Evolutionary conservation across 768 basidiomycete genomes (phyloP).

Genomic region (Neoboletus subvelutipes): DNA sequence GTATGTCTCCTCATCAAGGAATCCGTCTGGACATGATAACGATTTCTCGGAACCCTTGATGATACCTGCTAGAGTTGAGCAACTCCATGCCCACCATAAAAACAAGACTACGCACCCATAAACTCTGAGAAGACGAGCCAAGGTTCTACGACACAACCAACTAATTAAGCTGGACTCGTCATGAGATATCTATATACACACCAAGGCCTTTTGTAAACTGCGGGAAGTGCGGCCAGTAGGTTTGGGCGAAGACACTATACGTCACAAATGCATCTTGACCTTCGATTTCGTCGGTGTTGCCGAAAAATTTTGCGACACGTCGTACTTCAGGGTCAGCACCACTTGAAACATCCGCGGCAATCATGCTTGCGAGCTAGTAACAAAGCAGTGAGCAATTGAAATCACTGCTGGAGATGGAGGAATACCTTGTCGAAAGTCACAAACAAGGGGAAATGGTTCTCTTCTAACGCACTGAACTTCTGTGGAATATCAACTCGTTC

Average conservation of each 20-base stretch:
- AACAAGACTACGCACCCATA: slow-evolving; percentile 44
- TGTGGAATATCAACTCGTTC: slow-evolving; percentile 35
- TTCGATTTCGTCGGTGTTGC: slow-evolving; percentile 14
- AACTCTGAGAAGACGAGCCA: slow-evolving; percentile 64
- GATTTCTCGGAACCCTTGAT: slow-evolving; percentile 69
- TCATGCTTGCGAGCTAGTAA: slow-evolving; percentile 26
- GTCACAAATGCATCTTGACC: slow-evolving; percentile 36
- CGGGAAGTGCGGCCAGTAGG: slow-evolving; percentile 63
- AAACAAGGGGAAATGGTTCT: slow-evolving; percentile 68
- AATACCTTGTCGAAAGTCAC: slow-evolving; percentile 62
- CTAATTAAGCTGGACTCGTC: background rate
- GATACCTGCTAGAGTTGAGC: slow-evolving; percentile 39
- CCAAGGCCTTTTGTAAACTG: slow-evolving; percentile 56
- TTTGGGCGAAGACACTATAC: slow-evolving; percentile 45
- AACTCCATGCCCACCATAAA: background rate
- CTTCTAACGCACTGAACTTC: slow-evolving; percentile 54
- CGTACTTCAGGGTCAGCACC: slow-evolving; percentile 3
- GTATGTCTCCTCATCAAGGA: slow-evolving; percentile 47
- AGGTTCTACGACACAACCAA: slow-evolving; percentile 43
- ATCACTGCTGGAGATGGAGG: background rate
- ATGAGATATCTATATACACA: slow-evolving; percentile 23
- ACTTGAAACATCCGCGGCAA: slow-evolving; percentile 24
- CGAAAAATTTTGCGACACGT: slow-evolving; percentile 14
- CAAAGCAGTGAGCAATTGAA: background rate
- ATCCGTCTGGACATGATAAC: slow-evolving; percentile 33